phyloP scores from a whole-genome alignment of 2,329 filamentous ascomycete species.

The Xylariaceae sp. region DNA sequence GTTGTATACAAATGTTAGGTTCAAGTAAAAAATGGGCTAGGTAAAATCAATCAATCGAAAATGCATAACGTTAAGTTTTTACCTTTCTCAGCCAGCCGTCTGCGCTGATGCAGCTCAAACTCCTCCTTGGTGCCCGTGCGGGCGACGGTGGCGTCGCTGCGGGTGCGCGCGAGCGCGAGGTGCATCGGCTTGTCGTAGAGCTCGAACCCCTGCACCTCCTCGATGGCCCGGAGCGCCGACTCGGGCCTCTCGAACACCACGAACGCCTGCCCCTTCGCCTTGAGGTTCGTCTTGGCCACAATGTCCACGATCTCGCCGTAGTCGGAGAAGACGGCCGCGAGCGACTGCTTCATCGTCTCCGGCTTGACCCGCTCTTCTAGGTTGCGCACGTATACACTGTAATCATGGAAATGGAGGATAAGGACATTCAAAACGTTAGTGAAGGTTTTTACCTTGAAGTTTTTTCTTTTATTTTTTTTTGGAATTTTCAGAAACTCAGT shows the following conservation, averaged over 20 bases:
- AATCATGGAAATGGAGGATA: too few species aligned
- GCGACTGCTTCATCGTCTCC: constrained; percentile 65
- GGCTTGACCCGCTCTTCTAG: constrained; percentile 89
- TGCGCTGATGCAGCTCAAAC: constrained; percentile 79
- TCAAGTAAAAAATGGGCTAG: too few species aligned
- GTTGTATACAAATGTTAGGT: too few species aligned
- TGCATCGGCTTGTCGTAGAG: constrained; percentile 89
- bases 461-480: too few species aligned
- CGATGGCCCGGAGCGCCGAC: constrained; percentile 73
- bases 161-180: constrained; percentile 72
- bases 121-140: constrained; percentile 69
- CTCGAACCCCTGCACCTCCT: constrained; percentile 88
- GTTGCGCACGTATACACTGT: constrained; percentile 68
- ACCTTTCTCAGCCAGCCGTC: constrained; percentile 87
- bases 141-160: constrained; percentile 82
- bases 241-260: constrained; percentile 82
- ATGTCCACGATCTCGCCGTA: constrained; percentile 83
- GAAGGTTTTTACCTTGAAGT: too few species aligned
- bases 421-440: too few species aligned
- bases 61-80: constrained; percentile 10
- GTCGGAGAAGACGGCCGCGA: constrained; percentile 76
- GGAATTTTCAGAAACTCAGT: too few species aligned
- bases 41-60: neutral
- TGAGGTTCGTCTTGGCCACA: constrained; percentile 82
- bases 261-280: constrained; percentile 93